Conservation (phyloP, 805 yeast genomes). For the Starmerella bombi region DNA sequence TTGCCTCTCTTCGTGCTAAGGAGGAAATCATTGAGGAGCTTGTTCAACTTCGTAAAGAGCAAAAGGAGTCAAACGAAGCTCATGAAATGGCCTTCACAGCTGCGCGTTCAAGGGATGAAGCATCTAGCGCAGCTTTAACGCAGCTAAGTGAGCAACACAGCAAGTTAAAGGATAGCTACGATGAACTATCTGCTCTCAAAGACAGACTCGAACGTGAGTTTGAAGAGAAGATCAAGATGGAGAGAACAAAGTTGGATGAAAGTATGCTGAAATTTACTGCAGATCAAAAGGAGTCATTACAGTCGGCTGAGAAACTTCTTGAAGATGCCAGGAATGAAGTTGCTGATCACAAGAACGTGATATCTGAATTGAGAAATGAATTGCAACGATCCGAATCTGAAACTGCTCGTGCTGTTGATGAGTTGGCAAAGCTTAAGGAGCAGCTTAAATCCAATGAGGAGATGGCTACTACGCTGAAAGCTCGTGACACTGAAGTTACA, state of each 20-base stretch:
- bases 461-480: not conserved
- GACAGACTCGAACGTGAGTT: constrained; percentile 2
- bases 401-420: not conserved
- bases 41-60: constrained; percentile 18
- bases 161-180: constrained; percentile 4
- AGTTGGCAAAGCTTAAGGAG: not conserved
- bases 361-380: not conserved
- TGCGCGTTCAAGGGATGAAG: constrained; percentile 15
- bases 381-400: not conserved
- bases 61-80: constrained; percentile 8
- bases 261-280: not conserved
- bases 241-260: not conserved
- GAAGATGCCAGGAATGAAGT: not conserved
- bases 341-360: not conserved
- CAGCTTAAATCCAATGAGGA: not conserved
- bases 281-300: not conserved
- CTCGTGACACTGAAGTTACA: not conserved
- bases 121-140: constrained; percentile 10
- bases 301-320: not conserved
- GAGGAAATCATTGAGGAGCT: constrained; percentile 25
- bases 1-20: constrained; percentile 28
- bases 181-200: not conserved
- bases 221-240: constrained; percentile 1
- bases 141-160: constrained; percentile 12
- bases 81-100: constrained; percentile 10